Percentiles rank a stretch among this genome's conserved stretches.
Evolutionary conservation across 179 eudicot genomes (phyloP).

Genomic region (Monotropa hypopitys): DNA sequence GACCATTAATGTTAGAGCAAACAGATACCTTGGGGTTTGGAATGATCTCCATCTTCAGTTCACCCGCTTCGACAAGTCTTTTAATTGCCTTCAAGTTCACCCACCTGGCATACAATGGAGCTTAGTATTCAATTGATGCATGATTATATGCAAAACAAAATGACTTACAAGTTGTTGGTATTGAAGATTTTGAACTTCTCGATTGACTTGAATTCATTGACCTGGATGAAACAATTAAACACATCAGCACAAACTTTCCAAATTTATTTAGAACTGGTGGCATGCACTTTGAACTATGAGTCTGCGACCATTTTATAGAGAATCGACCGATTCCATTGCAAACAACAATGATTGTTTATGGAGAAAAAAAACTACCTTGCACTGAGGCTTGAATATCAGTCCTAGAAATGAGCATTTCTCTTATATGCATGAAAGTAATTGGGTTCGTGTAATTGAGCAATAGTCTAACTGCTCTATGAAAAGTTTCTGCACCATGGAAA

Average conservation of each 20-base stretch:
- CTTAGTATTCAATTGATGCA: not conserved
- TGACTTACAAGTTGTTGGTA: constrained; percentile 90
- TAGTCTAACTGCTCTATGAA: not conserved
- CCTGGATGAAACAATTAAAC: constrained; percentile 38
- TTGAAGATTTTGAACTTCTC: constrained; percentile 99
- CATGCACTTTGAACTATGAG: not conserved
- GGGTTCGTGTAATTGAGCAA: not conserved
- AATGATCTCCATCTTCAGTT: constrained; percentile 96
- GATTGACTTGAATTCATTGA: constrained; percentile 85
- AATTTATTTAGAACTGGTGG: not conserved
- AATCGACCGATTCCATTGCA: too few relatives aligned
- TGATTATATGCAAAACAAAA: not conserved
- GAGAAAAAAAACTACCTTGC: not conserved
- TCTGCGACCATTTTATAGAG: too few relatives aligned
- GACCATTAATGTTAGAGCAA: not conserved
- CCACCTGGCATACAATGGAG: constrained; percentile 50
- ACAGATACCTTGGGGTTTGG: constrained; percentile 88
- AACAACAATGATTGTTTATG: too few relatives aligned
- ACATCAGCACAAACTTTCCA: constrained; percentile 10
- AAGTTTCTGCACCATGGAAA: not conserved
- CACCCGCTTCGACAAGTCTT: constrained; percentile 81
- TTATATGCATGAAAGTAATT: not conserved
- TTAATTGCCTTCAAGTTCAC: constrained; percentile 78
- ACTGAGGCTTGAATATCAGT: not conserved
- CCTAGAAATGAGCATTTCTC: not conserved